A percentile compares a stretch with the other conserved stretches of the same genome.
Evolutionary conservation across 257 asterid species (phyloP).

Genomic region (Capsicum rhomboideum): DNA sequence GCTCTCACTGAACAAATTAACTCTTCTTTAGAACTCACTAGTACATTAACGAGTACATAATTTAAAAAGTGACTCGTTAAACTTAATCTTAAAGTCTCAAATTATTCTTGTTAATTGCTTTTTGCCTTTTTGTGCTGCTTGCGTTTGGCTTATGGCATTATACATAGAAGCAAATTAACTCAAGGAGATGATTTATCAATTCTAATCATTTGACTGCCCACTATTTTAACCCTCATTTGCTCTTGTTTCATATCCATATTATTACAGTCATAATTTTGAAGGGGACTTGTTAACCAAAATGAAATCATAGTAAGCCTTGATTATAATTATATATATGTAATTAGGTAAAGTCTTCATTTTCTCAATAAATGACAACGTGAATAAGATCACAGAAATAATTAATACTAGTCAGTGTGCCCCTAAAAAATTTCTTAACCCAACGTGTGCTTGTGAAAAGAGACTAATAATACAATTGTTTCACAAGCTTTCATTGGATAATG

Average conservation of each 20-base stretch:
- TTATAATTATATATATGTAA: slow-evolving; percentile 6
- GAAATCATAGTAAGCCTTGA: slow-evolving; percentile 23
- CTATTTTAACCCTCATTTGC: slow-evolving; percentile 4
- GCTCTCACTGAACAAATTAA: too few relatives aligned
- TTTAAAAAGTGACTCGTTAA: too few relatives aligned
- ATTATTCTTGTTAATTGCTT: neutral
- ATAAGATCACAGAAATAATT: neutral
- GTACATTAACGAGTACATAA: too few relatives aligned
- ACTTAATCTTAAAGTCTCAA: too few relatives aligned
- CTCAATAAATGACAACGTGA: slow-evolving; percentile 5
- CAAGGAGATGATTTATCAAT: neutral
- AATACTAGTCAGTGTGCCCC: neutral
- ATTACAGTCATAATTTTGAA: slow-evolving; percentile 24
- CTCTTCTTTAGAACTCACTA: too few relatives aligned
- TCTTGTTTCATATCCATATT: slow-evolving; percentile 10
- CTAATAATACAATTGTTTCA: slow-evolving; percentile 1
- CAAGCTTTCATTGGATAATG: neutral
- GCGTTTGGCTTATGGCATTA: slow-evolving; percentile 9
- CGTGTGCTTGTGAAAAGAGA: slow-evolving; percentile 9
- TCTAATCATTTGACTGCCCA: slow-evolving; percentile 15
- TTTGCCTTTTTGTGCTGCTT: neutral
- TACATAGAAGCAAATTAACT: neutral
- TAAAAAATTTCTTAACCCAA: neutral
- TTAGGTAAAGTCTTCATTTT: slow-evolving; percentile 22
- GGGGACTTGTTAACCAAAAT: slow-evolving; percentile 33